These are phyloP conservation scores for Parsonsia alboflavescens DNA, from an alignment of 257 asterid species.

Conservation along the genomic window DNA sequence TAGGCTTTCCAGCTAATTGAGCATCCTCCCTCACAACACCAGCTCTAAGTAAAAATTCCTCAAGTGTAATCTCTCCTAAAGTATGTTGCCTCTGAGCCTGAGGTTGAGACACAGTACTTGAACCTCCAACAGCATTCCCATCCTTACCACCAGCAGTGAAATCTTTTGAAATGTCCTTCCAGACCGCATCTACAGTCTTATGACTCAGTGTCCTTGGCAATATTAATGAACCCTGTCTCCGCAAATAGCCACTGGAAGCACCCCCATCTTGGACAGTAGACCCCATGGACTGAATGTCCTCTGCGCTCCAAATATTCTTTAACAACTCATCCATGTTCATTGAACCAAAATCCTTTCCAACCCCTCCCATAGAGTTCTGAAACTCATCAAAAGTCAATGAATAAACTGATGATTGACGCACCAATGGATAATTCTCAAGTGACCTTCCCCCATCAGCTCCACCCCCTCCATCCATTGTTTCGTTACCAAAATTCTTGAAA, in stretches of 20 bases:
- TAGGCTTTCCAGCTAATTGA: conserved; percentile 38
- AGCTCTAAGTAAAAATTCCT: conserved; percentile 78
- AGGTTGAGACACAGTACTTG: conserved; percentile 27
- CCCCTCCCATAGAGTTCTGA: conserved; percentile 50
- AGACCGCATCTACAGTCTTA: conserved; percentile 94
- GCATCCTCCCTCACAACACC: conserved; percentile 84
- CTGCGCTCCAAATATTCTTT: conserved; percentile 88
- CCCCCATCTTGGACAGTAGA: conserved; percentile 25
- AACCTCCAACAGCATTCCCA: conserved; percentile 24
- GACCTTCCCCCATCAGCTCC: conserved; percentile 46
- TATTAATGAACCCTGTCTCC: conserved; percentile 83
- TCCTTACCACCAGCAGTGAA: conserved; percentile 33
- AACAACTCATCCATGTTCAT: conserved; percentile 99
- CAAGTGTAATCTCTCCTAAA: conserved; percentile 82
- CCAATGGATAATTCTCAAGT: conserved; percentile 34
- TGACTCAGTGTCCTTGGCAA: conserved; percentile 88
- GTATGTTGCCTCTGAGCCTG: conserved; percentile 54
- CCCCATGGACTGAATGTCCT: conserved; percentile 69
- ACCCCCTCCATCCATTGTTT: conserved; percentile 35
- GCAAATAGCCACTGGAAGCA: conserved; percentile 42
- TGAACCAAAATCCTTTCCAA: conserved; percentile 89
- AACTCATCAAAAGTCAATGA: conserved; percentile 92
- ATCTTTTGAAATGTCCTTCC: conserved; percentile 75
- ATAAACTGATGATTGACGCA: conserved; percentile 72
- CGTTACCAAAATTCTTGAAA: conserved; percentile 57